Percentiles rank a stretch among this genome's conserved stretches.
Conservation (phyloP, 176 grass and related monocot species). For the Triticum monococcum region DNA sequence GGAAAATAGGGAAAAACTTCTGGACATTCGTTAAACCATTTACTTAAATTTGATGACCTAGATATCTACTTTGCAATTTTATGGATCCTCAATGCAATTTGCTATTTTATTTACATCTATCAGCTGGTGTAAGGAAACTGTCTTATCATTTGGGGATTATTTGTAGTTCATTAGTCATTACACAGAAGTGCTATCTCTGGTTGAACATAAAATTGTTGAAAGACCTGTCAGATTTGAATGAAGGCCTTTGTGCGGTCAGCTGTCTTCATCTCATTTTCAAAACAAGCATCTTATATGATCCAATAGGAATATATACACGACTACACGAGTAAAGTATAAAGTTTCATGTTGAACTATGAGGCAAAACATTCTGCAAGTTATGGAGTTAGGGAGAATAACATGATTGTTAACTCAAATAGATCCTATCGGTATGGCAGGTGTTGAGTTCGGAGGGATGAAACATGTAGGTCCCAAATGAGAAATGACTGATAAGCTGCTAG, state of each 20-base stretch:
- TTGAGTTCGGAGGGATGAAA: conserved; percentile 15
- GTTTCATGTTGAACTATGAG: neutral
- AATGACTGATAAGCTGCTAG: neutral
- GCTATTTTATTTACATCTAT: neutral
- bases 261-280: neutral
- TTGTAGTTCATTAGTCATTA: conserved; percentile 6
- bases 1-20: neutral
- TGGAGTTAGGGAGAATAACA: neutral
- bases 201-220: conserved; percentile 14
- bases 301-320: neutral
- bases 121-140: neutral
- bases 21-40: neutral
- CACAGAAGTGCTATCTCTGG: neutral
- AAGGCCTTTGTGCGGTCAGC: neutral
- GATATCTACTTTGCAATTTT: conserved; percentile 16
- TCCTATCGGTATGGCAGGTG: neutral
- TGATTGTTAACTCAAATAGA: conserved; percentile 1
- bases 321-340: neutral
- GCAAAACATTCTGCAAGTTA: conserved; percentile 9
- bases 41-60: conserved; percentile 18
- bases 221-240: neutral
- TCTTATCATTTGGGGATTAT: neutral
- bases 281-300: conserved; percentile 9
- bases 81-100: neutral
- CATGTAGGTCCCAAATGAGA: neutral